Evolutionary conservation across 768 basidiomycete species (phyloP), one percentile per base, ranked within the genome.

Genomic region (Collybia nuda): DNA sequence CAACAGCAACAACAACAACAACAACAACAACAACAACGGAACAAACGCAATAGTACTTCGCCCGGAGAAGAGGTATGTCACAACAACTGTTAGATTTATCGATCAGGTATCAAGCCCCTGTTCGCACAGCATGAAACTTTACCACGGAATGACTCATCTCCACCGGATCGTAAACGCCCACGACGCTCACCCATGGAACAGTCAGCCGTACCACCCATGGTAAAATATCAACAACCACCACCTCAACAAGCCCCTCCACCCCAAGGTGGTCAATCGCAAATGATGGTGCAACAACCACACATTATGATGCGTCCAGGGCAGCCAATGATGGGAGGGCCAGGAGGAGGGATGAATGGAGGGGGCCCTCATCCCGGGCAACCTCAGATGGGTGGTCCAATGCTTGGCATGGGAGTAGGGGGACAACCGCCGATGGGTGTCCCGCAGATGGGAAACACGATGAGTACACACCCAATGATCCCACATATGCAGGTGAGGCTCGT

Each of bases 41-140:
- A 66, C 18, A 83, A 84, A 57, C 74, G 84, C 55, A 82, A 68
- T 55, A 85, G 81, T 61, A 84, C 80, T 9, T 82, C 83, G 5
- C 84, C 84, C 5, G 77, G 75, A 29, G 84, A 84, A 65, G 84
- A 84, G 59, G 83, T 84, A 56, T 55, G 54, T 50, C 56, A 49
- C 40, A 21, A 18, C 24, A 19, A 56, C 15, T 15, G 17, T 52
- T 45, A 37, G 12, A 7, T 9, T 48, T 40, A 44, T 42, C 18
- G 8, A 24, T 38, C 50, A n/a, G n/a, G 36, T 35, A 43, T 28
- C 37, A 47, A 48, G 15, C n/a, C 37, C 22, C 50, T 41, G 24
- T 50, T 55, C 42, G 39, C 32, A 37, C 55, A 79, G 78, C 77
- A 78, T 50, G 80, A 79, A 36, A 70, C 64, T 40, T 60, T 77